These are phyloP conservation scores for Cyberlindnera mississippiensis DNA, from an alignment of 805 yeast genomes.

Conservation along the genomic window DNA sequence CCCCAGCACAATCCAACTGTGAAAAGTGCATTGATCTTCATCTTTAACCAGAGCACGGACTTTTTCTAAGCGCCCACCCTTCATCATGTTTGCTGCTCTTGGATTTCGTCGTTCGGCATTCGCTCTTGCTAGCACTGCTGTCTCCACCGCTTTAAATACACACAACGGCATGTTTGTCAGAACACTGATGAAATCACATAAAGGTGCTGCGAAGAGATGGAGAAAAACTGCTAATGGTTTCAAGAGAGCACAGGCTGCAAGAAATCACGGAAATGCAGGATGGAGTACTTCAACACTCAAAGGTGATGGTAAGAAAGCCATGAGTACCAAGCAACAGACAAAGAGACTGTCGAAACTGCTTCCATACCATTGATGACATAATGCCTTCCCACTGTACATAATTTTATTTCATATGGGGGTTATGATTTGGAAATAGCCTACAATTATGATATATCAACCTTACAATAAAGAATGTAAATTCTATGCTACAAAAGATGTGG, in stretches of 20 bases:
- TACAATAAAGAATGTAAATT: too few species aligned
- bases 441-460: too few species aligned
- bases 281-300: constrained; percentile 64
- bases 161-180: constrained; percentile 25
- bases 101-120: constrained; percentile 8
- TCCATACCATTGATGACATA: constrained; percentile 22
- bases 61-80: too few species aligned
- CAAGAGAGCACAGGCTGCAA: constrained; percentile 68
- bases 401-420: neutral
- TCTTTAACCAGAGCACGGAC: too few species aligned
- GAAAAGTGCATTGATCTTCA: too few species aligned
- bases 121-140: neutral
- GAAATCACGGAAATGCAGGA: constrained; percentile 91
- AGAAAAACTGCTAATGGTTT: constrained; percentile 66
- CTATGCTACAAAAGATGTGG: too few species aligned
- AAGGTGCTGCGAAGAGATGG: constrained; percentile 87
- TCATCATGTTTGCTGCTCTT: constrained; percentile 12
- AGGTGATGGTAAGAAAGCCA: constrained; percentile 54
- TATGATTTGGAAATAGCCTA: too few species aligned
- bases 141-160: constrained; percentile 1
- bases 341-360: constrained; percentile 55
- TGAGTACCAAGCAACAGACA: constrained; percentile 53
- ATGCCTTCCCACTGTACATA: neutral
- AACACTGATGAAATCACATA: constrained; percentile 65
- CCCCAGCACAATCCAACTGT: too few species aligned